phyloP scores from a whole-genome alignment of 768 basidiomycete species.

The Rhizopogon vinicolor region DNA sequence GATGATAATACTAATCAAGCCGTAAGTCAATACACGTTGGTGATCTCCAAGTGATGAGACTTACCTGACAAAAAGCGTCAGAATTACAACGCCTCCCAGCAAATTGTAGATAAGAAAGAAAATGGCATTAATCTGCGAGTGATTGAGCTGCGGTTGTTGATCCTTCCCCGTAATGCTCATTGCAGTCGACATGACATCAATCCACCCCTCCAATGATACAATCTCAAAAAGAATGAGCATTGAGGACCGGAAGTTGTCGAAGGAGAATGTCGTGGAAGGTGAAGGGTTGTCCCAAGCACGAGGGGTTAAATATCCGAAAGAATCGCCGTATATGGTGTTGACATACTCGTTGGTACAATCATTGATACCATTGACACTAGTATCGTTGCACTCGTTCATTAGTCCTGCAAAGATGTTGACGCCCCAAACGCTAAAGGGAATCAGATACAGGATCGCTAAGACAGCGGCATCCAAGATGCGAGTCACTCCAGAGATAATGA shows the following conservation, averaged over 20 bases:
- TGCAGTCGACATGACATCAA: slow-evolving; percentile 83
- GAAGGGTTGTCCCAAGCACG: slow-evolving; percentile 88
- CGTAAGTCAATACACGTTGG: neutral
- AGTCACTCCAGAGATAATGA: slow-evolving; percentile 81
- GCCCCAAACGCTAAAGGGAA: slow-evolving; percentile 92
- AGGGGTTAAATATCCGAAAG: slow-evolving; percentile 71
- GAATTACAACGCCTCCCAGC: slow-evolving; percentile 83
- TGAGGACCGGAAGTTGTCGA: slow-evolving; percentile 80
- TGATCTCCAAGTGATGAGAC: slow-evolving; percentile 12
- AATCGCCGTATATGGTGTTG: slow-evolving; percentile 53
- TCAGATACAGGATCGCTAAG: slow-evolving; percentile 87
- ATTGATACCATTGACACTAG: slow-evolving; percentile 38
- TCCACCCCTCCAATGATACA: slow-evolving; percentile 94
- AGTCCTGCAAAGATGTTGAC: slow-evolving; percentile 87
- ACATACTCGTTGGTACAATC: slow-evolving; percentile 76
- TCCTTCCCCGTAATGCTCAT: slow-evolving; percentile 71
- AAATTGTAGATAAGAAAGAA: slow-evolving; percentile 92
- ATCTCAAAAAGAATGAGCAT: slow-evolving; percentile 94
- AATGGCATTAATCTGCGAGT: slow-evolving; percentile 77
- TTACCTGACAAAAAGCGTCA: slow-evolving; percentile 89
- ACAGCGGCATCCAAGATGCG: slow-evolving; percentile 89
- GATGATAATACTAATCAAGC: slow-evolving; percentile 78
- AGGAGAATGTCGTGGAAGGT: slow-evolving; percentile 80
- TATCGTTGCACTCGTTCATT: slow-evolving; percentile 84
- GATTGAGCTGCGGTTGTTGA: slow-evolving; percentile 67